Base-by-base conservation (phyloP, 2,329 filamentous ascomycete species). In the Hysterium pulicare region DNA sequence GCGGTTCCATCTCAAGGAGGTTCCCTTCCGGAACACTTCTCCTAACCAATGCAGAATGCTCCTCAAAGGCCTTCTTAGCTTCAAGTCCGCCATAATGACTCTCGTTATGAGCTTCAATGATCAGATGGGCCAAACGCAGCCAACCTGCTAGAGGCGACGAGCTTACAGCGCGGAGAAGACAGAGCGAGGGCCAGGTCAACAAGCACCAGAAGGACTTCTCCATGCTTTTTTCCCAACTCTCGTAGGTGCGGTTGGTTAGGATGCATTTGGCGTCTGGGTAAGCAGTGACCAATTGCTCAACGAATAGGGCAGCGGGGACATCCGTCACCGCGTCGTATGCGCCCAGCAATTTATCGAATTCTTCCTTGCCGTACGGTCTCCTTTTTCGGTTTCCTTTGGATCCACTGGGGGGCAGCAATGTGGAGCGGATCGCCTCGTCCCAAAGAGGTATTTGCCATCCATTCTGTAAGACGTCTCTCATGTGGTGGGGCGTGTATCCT, bases 301-400 rank as follows among this genome's bases (percentile, higher is more conserved):
- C 55, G 33, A 66, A 64, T 3, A 58, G 39, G 22, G 51, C 58
- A 4, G 54, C 50, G 1, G 61, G 62, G 8, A 62, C 36, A 30
- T 66, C 60, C 43, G 53, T 51, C 3, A 62, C 45, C n/a, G 46
- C 64, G 46, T 69, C 71, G 50, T 64, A 71, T 19, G 67, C 54
- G 34, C 69, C 70, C 36, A 76, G 67, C 5, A 76, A 57, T 43
- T 62, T 60, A 55, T 77, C 73, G 64, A 72, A 76, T 47, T 74
- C 70, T 15, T 58, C 51, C 33, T 61, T 66, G 17, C 45, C 44
- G 15, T 58, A 57, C 11, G 58, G 54, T n/a, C 42, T 33, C 38
- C 45, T 26, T 23, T 47, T 48, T 20, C 41, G 47, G 3, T 30
- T 30, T 0, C 37, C 7, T 0, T 49, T 48, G 10, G 49, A 45